phyloP scores from a whole-genome alignment of 495 filamentous ascomycete genomes.

The Penicillium daleae region DNA sequence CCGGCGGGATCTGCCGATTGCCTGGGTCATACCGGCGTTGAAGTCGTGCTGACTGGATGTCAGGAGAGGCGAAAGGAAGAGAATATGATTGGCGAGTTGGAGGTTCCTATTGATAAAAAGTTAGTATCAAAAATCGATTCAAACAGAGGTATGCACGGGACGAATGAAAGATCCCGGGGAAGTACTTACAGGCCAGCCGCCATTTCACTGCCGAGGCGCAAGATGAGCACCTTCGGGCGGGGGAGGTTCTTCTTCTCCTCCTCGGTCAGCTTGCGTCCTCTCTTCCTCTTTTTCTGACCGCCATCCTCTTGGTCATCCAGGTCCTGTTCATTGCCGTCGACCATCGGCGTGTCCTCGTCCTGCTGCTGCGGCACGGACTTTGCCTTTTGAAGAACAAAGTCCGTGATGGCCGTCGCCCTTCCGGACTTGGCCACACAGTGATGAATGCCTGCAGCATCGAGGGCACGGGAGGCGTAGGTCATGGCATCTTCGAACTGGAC shows the following conservation, averaged over 20 bases:
- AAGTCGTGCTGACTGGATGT: conserved; percentile 60
- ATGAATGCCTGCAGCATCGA: conserved; percentile 35
- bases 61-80: conserved; percentile 70
- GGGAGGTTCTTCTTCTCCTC: not conserved
- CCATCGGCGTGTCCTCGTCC: not conserved
- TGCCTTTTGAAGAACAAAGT: conserved; percentile 15
- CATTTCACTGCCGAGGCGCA: conserved; percentile 65
- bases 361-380: conserved; percentile 1
- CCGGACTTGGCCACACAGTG: conserved; percentile 20
- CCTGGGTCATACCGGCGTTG: conserved; percentile 66
- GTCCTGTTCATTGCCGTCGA: not conserved
- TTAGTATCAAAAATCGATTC: not conserved
- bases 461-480: conserved; percentile 34
- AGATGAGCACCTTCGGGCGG: conserved; percentile 58
- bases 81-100: conserved; percentile 73
- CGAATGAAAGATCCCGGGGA: not conserved
- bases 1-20: conserved; percentile 68
- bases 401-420: conserved; percentile 5
- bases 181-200: conserved; percentile 69
- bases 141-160: not conserved
- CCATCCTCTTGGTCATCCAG: not conserved
- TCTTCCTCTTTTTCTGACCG: conserved; percentile 2
- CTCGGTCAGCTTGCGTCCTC: not conserved
- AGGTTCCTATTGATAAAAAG: conserved; percentile 58
- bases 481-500: conserved; percentile 54